These are phyloP conservation scores for Pachysandra terminalis DNA, from an alignment of 164 flowering plant genomes.

Conservation along the genomic window DNA sequence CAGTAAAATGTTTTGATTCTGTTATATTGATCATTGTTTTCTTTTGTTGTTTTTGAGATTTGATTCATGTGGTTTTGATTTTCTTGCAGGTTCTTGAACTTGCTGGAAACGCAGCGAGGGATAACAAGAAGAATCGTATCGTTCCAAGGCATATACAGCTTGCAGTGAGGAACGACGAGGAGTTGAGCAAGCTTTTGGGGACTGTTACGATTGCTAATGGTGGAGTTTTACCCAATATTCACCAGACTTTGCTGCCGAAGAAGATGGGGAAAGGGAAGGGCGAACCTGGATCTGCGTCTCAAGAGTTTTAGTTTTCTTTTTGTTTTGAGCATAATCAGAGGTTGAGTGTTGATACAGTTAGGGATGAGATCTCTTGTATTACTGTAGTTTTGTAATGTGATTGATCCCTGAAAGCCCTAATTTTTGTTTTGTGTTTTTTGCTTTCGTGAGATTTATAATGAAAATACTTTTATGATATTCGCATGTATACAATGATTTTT, in stretches of 20 bases:
- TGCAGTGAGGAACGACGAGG: slow-evolving; percentile 72
- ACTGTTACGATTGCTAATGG: slow-evolving; percentile 61
- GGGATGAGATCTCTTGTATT: slow-evolving; percentile 2
- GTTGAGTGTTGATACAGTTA: neutral
- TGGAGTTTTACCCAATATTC: slow-evolving; percentile 60
- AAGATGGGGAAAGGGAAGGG: slow-evolving; percentile 49
- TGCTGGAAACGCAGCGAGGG: slow-evolving; percentile 72
- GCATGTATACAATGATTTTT: neutral
- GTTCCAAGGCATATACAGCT: slow-evolving; percentile 72
- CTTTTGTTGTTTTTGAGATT: neutral
- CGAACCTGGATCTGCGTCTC: slow-evolving; percentile 58
- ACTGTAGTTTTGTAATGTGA: neutral
- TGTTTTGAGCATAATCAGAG: neutral
- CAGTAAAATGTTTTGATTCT: neutral
- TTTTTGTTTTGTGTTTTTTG: neutral
- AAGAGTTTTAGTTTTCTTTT: slow-evolving; percentile 40
- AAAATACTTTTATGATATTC: too few species aligned
- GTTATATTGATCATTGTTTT: neutral
- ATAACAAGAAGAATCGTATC: slow-evolving; percentile 66
- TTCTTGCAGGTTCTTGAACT: slow-evolving; percentile 51
- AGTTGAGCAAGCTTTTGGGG: slow-evolving; percentile 61
- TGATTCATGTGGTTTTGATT: slow-evolving; percentile 2
- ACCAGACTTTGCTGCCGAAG: slow-evolving; percentile 54
- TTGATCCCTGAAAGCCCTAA: neutral
- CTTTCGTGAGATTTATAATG: neutral